These are phyloP conservation scores for Metschnikowia vanudenii DNA, from an alignment of 805 yeast genomes.

Conservation along the genomic window DNA sequence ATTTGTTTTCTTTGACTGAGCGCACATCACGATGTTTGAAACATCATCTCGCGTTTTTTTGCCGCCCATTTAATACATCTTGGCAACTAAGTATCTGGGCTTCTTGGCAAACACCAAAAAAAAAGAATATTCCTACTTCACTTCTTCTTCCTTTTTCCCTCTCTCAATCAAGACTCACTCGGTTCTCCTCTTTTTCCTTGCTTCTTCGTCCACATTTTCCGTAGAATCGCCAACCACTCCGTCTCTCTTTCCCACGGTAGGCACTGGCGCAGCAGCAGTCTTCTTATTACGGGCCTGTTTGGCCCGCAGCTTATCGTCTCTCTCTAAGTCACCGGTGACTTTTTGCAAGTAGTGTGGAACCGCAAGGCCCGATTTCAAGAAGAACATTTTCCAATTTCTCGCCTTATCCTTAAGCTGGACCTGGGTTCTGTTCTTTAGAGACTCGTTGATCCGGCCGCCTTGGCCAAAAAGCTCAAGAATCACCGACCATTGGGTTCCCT, in stretches of 20 bases:
- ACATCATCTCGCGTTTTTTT: too few species aligned
- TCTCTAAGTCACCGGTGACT: slow-evolving; percentile 84
- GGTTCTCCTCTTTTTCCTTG: neutral
- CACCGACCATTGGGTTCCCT: slow-evolving; percentile 94
- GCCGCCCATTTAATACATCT: too few species aligned
- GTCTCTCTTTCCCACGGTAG: slow-evolving; percentile 19
- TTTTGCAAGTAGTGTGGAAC: slow-evolving; percentile 77
- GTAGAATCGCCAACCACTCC: neutral
- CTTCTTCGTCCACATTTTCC: slow-evolving; percentile 3
- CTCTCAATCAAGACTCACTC: too few species aligned
- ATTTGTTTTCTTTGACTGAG: too few species aligned
- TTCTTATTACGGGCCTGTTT: slow-evolving; percentile 33
- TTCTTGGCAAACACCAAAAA: too few species aligned
- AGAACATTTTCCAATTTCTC: slow-evolving; percentile 89
- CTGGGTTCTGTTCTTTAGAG: slow-evolving; percentile 81
- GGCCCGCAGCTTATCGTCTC: slow-evolving; percentile 45
- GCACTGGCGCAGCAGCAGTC: slow-evolving; percentile 44
- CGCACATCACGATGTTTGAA: too few species aligned
- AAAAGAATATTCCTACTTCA: too few species aligned
- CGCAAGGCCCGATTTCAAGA: slow-evolving; percentile 68
- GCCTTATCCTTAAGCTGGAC: slow-evolving; percentile 96
- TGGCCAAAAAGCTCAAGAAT: slow-evolving; percentile 90
- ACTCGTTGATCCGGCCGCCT: slow-evolving; percentile 84
- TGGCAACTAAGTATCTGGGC: too few species aligned
- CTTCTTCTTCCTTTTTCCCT: too few species aligned